Percentiles rank a stretch among this genome's conserved stretches.
Evolutionary conservation across 129 eudicot species (phyloP).

Genomic region (Cynara cardunculus): DNA sequence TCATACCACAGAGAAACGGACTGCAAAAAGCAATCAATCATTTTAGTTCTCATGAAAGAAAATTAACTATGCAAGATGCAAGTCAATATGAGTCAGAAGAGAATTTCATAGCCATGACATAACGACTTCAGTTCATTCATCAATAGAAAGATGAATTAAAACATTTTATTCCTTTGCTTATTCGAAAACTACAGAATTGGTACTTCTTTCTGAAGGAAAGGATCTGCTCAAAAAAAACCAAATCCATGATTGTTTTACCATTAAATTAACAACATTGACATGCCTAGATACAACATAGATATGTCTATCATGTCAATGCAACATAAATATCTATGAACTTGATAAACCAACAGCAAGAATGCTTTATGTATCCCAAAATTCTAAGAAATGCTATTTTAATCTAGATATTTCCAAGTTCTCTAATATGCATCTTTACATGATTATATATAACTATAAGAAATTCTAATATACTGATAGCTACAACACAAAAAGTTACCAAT

Average conservation of each 20-base stretch:
- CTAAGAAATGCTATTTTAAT: not conserved
- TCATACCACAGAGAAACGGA: conserved; percentile 85
- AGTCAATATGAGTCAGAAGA: not conserved
- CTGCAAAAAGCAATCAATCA: conserved; percentile 45
- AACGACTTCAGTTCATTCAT: not conserved
- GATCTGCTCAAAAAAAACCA: not conserved
- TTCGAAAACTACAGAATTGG: not conserved
- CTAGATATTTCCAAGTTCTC: not conserved
- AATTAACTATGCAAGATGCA: not conserved
- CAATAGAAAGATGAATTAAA: not conserved
- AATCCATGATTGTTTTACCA: not conserved
- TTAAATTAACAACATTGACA: not conserved
- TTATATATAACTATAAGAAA: not conserved
- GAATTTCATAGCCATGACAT: not conserved
- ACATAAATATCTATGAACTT: not conserved
- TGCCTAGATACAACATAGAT: not conserved
- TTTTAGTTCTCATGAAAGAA: not conserved
- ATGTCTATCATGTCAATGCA: not conserved
- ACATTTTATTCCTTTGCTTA: not conserved
- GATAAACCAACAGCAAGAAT: not conserved
- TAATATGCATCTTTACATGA: not conserved
- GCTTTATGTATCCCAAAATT: not conserved
- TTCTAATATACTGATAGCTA: not conserved
- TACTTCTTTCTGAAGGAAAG: not conserved
- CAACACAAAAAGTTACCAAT: not conserved